Base-by-base conservation (phyloP, 164 flowering plant species). In the Magnolia changhungtana region DNA sequence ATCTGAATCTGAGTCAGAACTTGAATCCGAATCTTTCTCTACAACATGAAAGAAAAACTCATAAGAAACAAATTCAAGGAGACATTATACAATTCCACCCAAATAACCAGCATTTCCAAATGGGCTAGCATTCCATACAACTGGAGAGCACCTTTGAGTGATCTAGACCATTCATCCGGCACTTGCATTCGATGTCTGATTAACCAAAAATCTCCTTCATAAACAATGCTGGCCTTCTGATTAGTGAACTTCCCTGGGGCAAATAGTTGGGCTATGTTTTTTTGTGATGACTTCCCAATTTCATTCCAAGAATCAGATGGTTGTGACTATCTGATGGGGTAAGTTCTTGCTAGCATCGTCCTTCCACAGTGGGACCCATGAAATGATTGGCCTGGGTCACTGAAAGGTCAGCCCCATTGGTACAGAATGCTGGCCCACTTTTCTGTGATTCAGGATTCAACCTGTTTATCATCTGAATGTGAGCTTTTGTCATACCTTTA, bases 81-180 rank as follows among this genome's bases (percentile, higher is more conserved):
- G 89, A 92, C 76, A 93, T 81, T 51, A 82, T 88, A 74, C 77
- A 83, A 84, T 75, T 84, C 82, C 78, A 77, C 92, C 97, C 8
- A 84, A 78, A 61, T 72, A 82, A 31, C 80, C 92, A 4, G 86
- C 80, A 78, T 88, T 5, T 83, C 94, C 14, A 85, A 81, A 59
- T 85, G 90, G 0, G 89, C 82, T 70, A 80, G 88, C 11, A 85
- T 76, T 52, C 77, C 65, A 72, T 87, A 8, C 69, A 82, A 29
- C 81, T 37, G 45, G 45, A 85, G 83, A 77, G 24, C 50, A 84
- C 75, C 64, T 72, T 87, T 8, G 83, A 77, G 23, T 50, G 84
- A 78, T 67, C 76, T 86, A 71, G 82, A 78, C 75, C 82, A 90
- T 87, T 72, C 75, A 81, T 58, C 55, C 71, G 16, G 27, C 11